Conservation (phyloP, 2,329 filamentous ascomycete species). For the Fusarium keratoplasticum region DNA sequence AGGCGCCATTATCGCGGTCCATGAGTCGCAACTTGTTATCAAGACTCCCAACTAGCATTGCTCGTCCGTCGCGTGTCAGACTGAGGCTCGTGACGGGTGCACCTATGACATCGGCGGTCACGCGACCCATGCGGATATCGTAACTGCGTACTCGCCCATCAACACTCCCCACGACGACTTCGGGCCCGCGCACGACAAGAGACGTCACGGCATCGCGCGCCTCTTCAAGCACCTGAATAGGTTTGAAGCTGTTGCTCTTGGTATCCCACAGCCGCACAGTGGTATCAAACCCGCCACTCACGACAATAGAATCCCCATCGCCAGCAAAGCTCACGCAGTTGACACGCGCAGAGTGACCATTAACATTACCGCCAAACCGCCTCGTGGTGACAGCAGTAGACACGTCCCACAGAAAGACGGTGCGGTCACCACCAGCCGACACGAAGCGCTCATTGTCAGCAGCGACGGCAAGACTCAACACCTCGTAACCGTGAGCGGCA, state of each 20-base stretch:
- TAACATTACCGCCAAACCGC: slow-evolving; percentile 72
- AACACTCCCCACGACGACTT: slow-evolving; percentile 81
- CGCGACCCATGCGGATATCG: slow-evolving; percentile 81
- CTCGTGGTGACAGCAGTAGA: slow-evolving; percentile 80
- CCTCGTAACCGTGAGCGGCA: slow-evolving; percentile 89
- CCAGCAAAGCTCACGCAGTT: slow-evolving; percentile 86
- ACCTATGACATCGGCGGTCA: slow-evolving; percentile 77
- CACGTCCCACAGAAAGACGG: slow-evolving; percentile 96
- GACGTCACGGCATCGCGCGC: slow-evolving; percentile 76
- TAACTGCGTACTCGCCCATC: slow-evolving; percentile 86
- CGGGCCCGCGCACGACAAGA: slow-evolving; percentile 60
- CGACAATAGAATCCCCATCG: slow-evolving; percentile 77
- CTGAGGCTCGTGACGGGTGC: slow-evolving; percentile 79
- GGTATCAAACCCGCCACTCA: slow-evolving; percentile 80
- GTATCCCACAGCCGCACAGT: slow-evolving; percentile 82
- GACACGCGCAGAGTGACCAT: slow-evolving; percentile 77
- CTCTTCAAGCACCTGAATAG: slow-evolving; percentile 79
- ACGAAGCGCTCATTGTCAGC: slow-evolving; percentile 86
- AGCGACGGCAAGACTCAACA: slow-evolving; percentile 82
- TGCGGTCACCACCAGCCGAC: slow-evolving; percentile 89
- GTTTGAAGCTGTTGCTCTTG: slow-evolving; percentile 64
- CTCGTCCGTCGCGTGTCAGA: slow-evolving; percentile 78
- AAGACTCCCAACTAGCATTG: slow-evolving; percentile 78
- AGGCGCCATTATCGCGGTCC: slow-evolving; percentile 79
- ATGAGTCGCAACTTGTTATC: slow-evolving; percentile 84